Base-by-base conservation (phyloP, 768 basidiomycete genomes). In the Kwoniella sp. region DNA sequence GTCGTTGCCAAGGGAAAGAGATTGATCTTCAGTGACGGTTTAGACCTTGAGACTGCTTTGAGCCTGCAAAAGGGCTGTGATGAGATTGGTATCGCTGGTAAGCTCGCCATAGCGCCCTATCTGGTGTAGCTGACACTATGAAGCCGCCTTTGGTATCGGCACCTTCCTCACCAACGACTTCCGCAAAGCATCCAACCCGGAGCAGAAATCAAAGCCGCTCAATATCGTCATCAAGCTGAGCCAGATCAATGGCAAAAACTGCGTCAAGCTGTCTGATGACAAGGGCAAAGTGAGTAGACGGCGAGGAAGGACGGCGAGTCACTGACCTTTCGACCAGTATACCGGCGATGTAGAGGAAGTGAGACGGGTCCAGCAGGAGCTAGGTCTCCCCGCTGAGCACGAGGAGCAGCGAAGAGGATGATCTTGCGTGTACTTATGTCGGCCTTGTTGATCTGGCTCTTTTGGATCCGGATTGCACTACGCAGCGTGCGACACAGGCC, bases 221-320 rank as follows among this genome's bases (percentile, higher is more conserved):
- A 95, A 93, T 67, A 96, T 98, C 69, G 93, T 99, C 42, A 91
- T 96, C 76, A 96, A 96, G 67, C 78, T 99, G 8, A 80, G 82
- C 32, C 80, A 82, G 38, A 84, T 95, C 11, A 78, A 88, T 63
- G 81, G 80, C 9, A 78, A 78, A 50, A 82, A 84, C 1, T 93
- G 90, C 60, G 82, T 98, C 61, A 98, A 99, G 76, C 83, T 99
- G 62, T 91, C 89, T 49, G 95, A 96, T 72, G 92, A 98, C 65
- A 69, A 85, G 48, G 84, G 78, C 8, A 99, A 98, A 82, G 85
- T 83, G 29, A 46, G 65, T 25, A n/a, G n/a, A n/a, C n/a, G n/a
- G n/a, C n/a, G n/a, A n/a, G 10, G 67, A 41, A 4, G 25, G 28
- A 22, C 14, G 20, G 36, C 23, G 19, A 27, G 26, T 26, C 5